Percentiles rank a stretch among this genome's conserved stretches.
Evolutionary conservation across 164 flowering plant species (phyloP).

Genomic region (Stephania cephalantha): DNA sequence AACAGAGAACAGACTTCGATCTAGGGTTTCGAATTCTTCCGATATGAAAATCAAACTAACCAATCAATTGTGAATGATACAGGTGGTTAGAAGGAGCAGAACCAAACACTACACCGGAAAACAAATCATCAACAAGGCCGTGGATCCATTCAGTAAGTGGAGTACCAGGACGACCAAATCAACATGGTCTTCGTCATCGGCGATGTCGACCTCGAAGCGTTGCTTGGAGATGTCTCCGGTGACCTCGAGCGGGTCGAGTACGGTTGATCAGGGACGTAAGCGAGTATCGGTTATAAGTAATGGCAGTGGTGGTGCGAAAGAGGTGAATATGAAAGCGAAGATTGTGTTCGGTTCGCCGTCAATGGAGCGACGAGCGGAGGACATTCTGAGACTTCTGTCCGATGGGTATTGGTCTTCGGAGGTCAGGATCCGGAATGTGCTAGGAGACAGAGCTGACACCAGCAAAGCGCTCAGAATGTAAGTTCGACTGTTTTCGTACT

Average conservation of each 20-base stretch:
- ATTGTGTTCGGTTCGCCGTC: constrained; percentile 20
- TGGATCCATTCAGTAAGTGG: constrained; percentile 3
- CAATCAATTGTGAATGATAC: neutral
- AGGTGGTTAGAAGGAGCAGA: constrained; percentile 40
- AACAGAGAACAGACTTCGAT: too few species aligned
- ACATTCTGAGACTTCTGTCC: constrained; percentile 50
- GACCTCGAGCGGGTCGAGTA: constrained; percentile 36
- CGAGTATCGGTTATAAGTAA: neutral
- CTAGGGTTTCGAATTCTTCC: neutral
- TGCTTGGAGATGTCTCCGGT: constrained; percentile 22
- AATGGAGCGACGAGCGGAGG: constrained; percentile 50
- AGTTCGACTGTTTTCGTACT: constrained; percentile 24
- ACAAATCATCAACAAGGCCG: constrained; percentile 10
- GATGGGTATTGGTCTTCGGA: constrained; percentile 46
- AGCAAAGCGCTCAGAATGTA: constrained; percentile 90
- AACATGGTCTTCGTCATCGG: neutral
- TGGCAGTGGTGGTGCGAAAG: neutral
- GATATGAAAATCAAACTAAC: neutral
- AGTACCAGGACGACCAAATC: constrained; percentile 2
- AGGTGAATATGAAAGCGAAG: neutral
- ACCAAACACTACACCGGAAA: constrained; percentile 25
- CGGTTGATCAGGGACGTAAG: constrained; percentile 15
- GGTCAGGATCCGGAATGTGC: constrained; percentile 46
- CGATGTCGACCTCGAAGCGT: constrained; percentile 1
- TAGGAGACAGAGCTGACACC: constrained; percentile 85